Evolutionary conservation across 164 flowering plant genomes (phyloP).

Genomic region (Liriodendron chinense): DNA sequence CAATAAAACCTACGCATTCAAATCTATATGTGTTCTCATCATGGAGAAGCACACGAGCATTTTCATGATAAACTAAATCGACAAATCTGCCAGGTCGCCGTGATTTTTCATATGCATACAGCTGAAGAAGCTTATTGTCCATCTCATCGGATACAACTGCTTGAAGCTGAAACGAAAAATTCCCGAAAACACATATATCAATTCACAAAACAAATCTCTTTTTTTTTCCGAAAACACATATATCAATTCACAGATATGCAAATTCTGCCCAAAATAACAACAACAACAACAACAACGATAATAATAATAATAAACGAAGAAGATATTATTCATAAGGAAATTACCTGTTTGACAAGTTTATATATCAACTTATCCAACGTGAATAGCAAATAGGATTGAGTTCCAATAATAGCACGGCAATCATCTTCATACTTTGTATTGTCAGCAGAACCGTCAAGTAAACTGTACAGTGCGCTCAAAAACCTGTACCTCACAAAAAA

Average conservation of each 20-base stretch:
- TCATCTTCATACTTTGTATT: constrained; percentile 95
- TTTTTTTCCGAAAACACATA: too few species aligned
- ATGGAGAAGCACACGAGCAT: constrained; percentile 83
- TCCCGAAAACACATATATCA: not conserved
- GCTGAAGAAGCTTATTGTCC: constrained; percentile 90
- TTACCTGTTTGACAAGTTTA: constrained; percentile 82
- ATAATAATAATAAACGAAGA: not conserved
- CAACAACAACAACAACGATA: too few species aligned
- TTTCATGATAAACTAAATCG: constrained; percentile 81
- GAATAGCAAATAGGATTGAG: constrained; percentile 90
- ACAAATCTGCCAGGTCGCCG: constrained; percentile 60
- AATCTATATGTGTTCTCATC: constrained; percentile 86
- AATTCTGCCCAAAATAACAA: too few species aligned
- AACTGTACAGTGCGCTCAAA: constrained; percentile 70
- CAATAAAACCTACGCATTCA: constrained; percentile 64
- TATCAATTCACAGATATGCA: not conserved
- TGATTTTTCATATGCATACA: constrained; percentile 81
- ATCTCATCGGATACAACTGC: constrained; percentile 73
- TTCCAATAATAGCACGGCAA: constrained; percentile 86
- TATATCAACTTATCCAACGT: constrained; percentile 90
- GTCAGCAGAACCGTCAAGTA: constrained; percentile 91
- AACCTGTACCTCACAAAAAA: constrained; percentile 47
- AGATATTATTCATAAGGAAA: not conserved
- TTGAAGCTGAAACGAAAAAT: constrained; percentile 66
- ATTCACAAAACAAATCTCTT: not conserved